A percentile compares a stretch with the other conserved stretches of the same genome.
These are phyloP conservation scores for Colletotrichum tropicale DNA, from an alignment of 2,329 filamentous ascomycete species.

Conservation along the genomic window DNA sequence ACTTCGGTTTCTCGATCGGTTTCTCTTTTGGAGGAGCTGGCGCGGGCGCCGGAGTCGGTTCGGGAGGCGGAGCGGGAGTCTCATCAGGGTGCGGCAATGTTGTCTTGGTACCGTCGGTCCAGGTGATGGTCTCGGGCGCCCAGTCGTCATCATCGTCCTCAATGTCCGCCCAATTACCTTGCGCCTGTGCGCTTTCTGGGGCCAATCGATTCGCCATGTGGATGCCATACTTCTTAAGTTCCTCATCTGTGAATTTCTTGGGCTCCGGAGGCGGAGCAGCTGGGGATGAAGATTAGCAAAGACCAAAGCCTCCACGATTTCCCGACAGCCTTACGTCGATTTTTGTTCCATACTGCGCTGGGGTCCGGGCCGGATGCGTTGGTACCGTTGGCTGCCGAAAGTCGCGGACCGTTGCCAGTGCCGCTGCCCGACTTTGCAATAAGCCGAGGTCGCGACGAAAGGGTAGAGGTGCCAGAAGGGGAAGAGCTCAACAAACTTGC, in stretches of 20 bases:
- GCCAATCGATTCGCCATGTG: slow-evolving; percentile 82
- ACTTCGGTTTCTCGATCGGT: slow-evolving; percentile 47
- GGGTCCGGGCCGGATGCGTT: slow-evolving; percentile 71
- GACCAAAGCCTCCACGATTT: not conserved
- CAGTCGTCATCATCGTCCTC: slow-evolving; percentile 89
- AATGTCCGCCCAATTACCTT: slow-evolving; percentile 88
- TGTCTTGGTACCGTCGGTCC: slow-evolving; percentile 87
- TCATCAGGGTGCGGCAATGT: slow-evolving; percentile 71
- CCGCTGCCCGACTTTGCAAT: slow-evolving; percentile 76
- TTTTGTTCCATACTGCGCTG: slow-evolving; percentile 87
- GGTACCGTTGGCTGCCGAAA: slow-evolving; percentile 56
- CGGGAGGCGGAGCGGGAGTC: slow-evolving; percentile 28
- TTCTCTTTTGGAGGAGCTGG: slow-evolving; percentile 31
- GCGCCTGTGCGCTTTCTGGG: slow-evolving; percentile 74
- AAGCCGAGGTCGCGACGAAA: slow-evolving; percentile 70
- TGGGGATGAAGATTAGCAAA: slow-evolving; percentile 36
- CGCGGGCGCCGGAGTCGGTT: slow-evolving; percentile 29
- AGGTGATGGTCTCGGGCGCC: slow-evolving; percentile 84
- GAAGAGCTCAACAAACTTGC: slow-evolving; percentile 49
- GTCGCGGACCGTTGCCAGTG: slow-evolving; percentile 53
- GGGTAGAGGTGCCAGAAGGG: slow-evolving; percentile 47
- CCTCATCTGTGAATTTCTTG: slow-evolving; percentile 85
- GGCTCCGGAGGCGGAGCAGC: slow-evolving; percentile 71
- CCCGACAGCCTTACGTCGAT: slow-evolving; percentile 66
- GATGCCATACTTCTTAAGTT: slow-evolving; percentile 85